Percentiles rank a stretch among this genome's conserved stretches.
Conservation (phyloP, 192 early-diverging fungal species). For the Geosiphon pyriformis region DNA sequence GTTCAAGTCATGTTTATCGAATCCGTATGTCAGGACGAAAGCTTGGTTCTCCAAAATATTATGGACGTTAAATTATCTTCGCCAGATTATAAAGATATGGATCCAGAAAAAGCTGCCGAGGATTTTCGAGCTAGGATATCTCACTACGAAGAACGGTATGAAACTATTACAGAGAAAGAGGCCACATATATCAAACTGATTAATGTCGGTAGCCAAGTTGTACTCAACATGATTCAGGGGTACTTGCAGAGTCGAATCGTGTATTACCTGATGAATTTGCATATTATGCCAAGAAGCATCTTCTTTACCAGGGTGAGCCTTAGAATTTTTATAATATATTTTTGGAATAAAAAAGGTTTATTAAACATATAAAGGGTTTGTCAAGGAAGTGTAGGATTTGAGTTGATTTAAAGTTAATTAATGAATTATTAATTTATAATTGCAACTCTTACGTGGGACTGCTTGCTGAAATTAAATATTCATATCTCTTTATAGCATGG, state of each 20-base stretch:
- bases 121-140: conserved; percentile 90
- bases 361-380: too few species aligned
- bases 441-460: too few species aligned
- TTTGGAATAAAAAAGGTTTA: not conserved
- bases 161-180: conserved; percentile 73
- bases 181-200: conserved; percentile 91
- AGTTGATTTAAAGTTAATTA: too few species aligned
- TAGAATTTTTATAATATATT: not conserved
- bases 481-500: too few species aligned
- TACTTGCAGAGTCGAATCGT: conserved; percentile 96
- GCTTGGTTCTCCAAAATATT: conserved; percentile 87
- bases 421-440: too few species aligned
- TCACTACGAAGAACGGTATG: conserved; percentile 89
- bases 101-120: conserved; percentile 79
- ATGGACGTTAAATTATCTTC: conserved; percentile 92
- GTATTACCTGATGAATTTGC: conserved; percentile 99
- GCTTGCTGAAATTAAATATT: too few species aligned
- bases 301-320: conserved; percentile 73
- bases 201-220: conserved; percentile 86
- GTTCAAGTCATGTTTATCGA: conserved; percentile 97
- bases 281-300: conserved; percentile 90
- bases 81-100: conserved; percentile 88
- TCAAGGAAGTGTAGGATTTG: too few species aligned
- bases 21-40: conserved; percentile 86
- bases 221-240: conserved; percentile 92